Percentiles rank a stretch among this genome's conserved stretches.
Conservation (phyloP, 371 early-diverging fungal genomes). For the Fennellomyces sp. region DNA sequence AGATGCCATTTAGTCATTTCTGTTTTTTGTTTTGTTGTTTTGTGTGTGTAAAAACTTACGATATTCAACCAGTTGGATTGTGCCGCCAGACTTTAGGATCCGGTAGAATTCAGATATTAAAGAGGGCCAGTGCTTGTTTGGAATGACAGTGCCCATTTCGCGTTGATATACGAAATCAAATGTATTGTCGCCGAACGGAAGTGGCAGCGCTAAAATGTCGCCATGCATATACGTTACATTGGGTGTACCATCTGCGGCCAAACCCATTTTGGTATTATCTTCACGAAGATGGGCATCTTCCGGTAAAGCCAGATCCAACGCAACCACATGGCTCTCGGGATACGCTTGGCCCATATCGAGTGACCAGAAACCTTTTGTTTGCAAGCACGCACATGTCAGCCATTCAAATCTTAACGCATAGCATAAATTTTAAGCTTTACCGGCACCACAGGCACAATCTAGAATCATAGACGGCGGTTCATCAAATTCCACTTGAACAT, state of each 20-base stretch:
- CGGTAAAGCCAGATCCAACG: slow-evolving; percentile 27
- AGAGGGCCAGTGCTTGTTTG: slow-evolving; percentile 34
- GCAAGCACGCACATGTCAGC: no score
- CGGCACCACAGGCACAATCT: slow-evolving; percentile 32
- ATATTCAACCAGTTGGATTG: slow-evolving; percentile 49
- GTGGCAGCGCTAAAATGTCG: slow-evolving; percentile 20
- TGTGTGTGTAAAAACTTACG: slow-evolving; percentile 9
- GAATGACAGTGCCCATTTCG: slow-evolving; percentile 42
- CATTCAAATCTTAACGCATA: not conserved
- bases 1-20: not conserved
- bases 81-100: slow-evolving; percentile 46
- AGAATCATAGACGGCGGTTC: slow-evolving; percentile 21
- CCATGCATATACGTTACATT: slow-evolving; percentile 31
- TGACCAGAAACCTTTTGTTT: slow-evolving; percentile 22
- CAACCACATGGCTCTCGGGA: slow-evolving; percentile 32
- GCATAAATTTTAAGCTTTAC: slow-evolving; percentile 1
- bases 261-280: not conserved
- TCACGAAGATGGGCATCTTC: not conserved
- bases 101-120: slow-evolving; percentile 42
- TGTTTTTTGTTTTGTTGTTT: no score
- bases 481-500: slow-evolving; percentile 14
- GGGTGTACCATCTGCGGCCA: not conserved
- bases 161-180: slow-evolving; percentile 72
- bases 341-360: slow-evolving; percentile 24
- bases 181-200: slow-evolving; percentile 44